Evolutionary conservation across 116 monocot genomes (phyloP).

Genomic region (Dioscorea cayenensis): DNA sequence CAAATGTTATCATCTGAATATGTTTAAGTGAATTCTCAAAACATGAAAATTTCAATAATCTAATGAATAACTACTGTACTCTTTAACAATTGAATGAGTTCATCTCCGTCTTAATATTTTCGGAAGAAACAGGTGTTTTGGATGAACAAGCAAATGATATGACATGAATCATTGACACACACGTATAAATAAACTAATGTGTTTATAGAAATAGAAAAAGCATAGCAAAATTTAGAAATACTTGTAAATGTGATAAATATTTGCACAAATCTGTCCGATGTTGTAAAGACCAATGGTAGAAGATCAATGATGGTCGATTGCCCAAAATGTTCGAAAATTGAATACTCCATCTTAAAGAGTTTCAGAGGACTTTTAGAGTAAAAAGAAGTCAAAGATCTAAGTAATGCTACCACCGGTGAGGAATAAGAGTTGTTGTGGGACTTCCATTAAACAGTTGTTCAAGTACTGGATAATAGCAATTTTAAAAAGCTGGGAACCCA

Average conservation of each 20-base stretch:
- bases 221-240: neutral
- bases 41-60: too few species aligned
- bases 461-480: constrained; percentile 36
- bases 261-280: constrained; percentile 73
- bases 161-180: too few species aligned
- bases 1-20: too few species aligned
- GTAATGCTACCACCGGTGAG: constrained; percentile 62
- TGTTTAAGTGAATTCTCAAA: too few species aligned
- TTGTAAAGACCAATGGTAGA: constrained; percentile 75
- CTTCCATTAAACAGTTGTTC: constrained; percentile 64
- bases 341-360: constrained; percentile 1
- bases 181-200: neutral
- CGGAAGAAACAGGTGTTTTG: too few species aligned
- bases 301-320: constrained; percentile 87
- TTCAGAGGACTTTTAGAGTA: neutral
- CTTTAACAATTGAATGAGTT: too few species aligned
- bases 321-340: constrained; percentile 76
- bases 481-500: neutral
- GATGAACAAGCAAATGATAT: too few species aligned
- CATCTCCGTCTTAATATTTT: too few species aligned
- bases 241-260: neutral
- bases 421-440: constrained; percentile 63
- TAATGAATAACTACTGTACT: too few species aligned
- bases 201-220: neutral
- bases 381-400: constrained; percentile 2